These are phyloP conservation scores for Xylariaceae sp. DNA, from an alignment of 2,329 filamentous ascomycete genomes.

Conservation along the genomic window DNA sequence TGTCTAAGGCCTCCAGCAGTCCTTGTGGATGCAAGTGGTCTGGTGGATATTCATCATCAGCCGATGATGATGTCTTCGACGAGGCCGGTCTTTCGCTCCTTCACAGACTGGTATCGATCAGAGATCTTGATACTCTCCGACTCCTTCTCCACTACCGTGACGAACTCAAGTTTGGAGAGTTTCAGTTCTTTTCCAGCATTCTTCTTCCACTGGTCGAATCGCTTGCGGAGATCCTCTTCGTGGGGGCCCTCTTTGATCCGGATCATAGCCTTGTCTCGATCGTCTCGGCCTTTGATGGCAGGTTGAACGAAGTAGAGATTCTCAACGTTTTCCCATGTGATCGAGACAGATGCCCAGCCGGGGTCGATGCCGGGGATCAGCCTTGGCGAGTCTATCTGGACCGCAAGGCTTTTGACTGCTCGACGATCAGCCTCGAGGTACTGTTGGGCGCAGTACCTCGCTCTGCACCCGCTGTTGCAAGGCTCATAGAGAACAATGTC, in stretches of 20 bases:
- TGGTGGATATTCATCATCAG: too few relatives aligned
- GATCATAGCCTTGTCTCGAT: conserved; percentile 21
- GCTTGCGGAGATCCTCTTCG: conserved; percentile 14
- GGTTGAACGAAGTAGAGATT: conserved; percentile 22
- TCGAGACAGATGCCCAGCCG: conserved; percentile 20
- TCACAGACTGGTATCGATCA: conserved; percentile 15
- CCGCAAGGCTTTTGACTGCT: conserved; percentile 16
- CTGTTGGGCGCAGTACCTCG: conserved; percentile 21
- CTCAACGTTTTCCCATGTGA: conserved; percentile 22
- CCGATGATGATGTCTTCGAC: conserved; percentile 23
- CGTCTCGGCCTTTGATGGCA: conserved; percentile 17
- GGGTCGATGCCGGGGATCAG: conserved; percentile 11
- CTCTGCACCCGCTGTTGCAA: conserved; percentile 22
- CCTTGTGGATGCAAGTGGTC: too few relatives aligned
- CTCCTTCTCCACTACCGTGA: conserved; percentile 17
- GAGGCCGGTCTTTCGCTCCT: conserved; percentile 17
- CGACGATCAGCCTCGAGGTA: conserved; percentile 19
- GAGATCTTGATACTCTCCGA: conserved; percentile 2
- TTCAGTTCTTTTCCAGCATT: conserved; percentile 9
- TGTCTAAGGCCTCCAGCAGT: too few relatives aligned
- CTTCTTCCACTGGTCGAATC: conserved; percentile 25
- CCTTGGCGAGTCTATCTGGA: conserved; percentile 21
- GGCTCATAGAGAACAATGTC: conserved; percentile 25
- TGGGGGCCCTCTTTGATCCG: conserved; percentile 14
- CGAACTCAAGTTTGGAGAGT: conserved; percentile 20